These are phyloP conservation scores for Botrytis byssoidea DNA, from an alignment of 2,329 filamentous ascomycete species.

Conservation along the genomic window DNA sequence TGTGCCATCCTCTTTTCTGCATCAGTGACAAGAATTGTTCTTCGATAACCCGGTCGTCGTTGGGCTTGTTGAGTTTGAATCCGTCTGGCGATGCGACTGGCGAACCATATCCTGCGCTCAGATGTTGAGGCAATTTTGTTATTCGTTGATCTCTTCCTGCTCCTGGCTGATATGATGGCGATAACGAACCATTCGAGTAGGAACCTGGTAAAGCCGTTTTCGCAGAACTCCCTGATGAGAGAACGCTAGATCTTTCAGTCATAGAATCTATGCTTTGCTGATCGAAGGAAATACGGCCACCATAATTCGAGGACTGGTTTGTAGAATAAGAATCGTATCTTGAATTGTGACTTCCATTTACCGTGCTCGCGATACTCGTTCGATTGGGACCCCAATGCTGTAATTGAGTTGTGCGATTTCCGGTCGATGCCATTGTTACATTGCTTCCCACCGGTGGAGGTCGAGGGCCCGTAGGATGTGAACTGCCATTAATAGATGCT, in stretches of 20 bases:
- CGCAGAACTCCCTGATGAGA: conserved; percentile 55
- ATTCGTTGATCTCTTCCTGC: conserved; percentile 51
- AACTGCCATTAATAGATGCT: conserved; percentile 48
- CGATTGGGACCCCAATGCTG: conserved; percentile 69
- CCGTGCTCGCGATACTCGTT: conserved; percentile 51
- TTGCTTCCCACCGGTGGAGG: conserved; percentile 58
- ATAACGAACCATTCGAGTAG: conserved; percentile 54
- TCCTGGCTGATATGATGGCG: conserved; percentile 31
- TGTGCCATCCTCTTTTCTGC: conserved; percentile 98
- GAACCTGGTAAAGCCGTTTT: conserved; percentile 54
- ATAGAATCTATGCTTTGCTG: conserved; percentile 64
- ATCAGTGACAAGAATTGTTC: conserved; percentile 90
- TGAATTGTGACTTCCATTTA: conserved; percentile 53
- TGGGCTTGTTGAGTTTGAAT: conserved; percentile 67
- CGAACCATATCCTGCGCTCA: conserved; percentile 32
- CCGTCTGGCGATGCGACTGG: conserved; percentile 35
- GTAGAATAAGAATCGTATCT: conserved; percentile 64
- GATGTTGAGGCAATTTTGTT: conserved; percentile 48
- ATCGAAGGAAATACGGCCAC: conserved; percentile 54
- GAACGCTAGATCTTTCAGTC: conserved; percentile 54
- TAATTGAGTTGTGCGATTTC: conserved; percentile 66
- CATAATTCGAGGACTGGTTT: conserved; percentile 33
- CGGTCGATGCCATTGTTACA: conserved; percentile 69
- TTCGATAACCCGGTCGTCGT: conserved; percentile 81
- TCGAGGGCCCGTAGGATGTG: conserved; percentile 60